Percentiles rank a stretch among this genome's conserved stretches.
phyloP scores from a whole-genome alignment of 140 eudicot species.

The Bidens hawaiensis region DNA sequence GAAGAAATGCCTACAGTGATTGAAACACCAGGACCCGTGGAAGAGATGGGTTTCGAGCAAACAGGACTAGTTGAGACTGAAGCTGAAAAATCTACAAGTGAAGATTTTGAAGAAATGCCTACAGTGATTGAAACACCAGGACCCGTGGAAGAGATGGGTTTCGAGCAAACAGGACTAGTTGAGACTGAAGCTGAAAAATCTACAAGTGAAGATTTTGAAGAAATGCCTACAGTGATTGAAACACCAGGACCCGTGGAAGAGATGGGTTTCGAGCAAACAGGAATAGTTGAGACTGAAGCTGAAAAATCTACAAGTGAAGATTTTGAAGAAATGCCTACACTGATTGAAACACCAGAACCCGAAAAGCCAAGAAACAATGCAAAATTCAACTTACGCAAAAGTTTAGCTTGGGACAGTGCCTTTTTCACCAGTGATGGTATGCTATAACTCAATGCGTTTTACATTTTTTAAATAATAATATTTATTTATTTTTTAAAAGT shows the following conservation, averaged over 20 bases:
- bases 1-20: no score
- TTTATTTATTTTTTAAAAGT: not conserved
- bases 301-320: conserved; percentile 18
- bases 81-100: no score
- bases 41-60: no score
- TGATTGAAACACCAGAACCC: conserved; percentile 45
- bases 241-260: conserved; percentile 35
- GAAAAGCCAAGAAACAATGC: conserved; percentile 30
- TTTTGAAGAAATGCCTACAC: conserved; percentile 35
- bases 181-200: no score
- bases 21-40: no score
- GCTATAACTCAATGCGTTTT: not conserved
- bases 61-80: no score
- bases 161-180: no score
- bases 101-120: no score
- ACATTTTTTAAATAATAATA: not conserved
- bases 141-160: no score
- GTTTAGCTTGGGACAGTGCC: conserved; percentile 98
- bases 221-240: no score
- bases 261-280: conserved; percentile 17
- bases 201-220: no score
- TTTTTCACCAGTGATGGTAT: conserved; percentile 87
- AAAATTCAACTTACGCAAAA: conserved; percentile 80
- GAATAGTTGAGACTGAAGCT: conserved; percentile 20
- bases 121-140: no score